Evolutionary conservation across 352 stramenopile species (phyloP).

Genomic region (Phytophthora ohioensis): DNA sequence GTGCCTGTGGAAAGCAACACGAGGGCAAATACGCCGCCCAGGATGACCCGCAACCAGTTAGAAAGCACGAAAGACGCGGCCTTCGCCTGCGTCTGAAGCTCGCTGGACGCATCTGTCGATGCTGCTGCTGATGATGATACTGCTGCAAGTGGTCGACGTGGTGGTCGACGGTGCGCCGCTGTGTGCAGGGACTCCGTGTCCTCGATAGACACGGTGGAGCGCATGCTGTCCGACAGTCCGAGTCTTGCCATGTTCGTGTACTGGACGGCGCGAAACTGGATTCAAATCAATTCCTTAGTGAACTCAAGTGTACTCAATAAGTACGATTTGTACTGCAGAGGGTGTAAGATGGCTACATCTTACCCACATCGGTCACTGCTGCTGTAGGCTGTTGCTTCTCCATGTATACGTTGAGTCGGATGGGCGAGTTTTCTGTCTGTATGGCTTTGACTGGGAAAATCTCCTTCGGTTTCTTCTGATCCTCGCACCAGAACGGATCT

Average conservation of each 20-base stretch:
- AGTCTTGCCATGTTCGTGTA: constrained; percentile 35
- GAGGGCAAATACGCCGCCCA: constrained; percentile 23
- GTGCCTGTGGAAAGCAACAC: constrained; percentile 15
- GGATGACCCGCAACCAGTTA: constrained; percentile 14
- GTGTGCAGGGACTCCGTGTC: constrained; percentile 27
- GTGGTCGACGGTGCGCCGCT: constrained; percentile 10
- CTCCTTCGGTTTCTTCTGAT: constrained; percentile 36
- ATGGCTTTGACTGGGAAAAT: constrained; percentile 61
- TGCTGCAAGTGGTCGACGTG: neutral
- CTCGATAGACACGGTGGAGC: constrained; percentile 36
- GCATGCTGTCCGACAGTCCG: constrained; percentile 55
- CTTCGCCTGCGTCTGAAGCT: constrained; percentile 17
- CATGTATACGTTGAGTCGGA: constrained; percentile 74
- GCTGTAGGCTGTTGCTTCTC: constrained; percentile 37
- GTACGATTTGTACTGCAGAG: too few species aligned
- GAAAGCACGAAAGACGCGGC: constrained; percentile 6
- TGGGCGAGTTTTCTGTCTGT: constrained; percentile 41
- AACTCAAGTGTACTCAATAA: constrained; percentile 8
- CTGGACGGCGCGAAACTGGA: constrained; percentile 31
- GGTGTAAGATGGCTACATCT: constrained; percentile 2
- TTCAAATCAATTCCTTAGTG: constrained; percentile 31
- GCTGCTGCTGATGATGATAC: neutral
- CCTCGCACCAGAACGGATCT: constrained; percentile 61
- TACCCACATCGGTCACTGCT: too few species aligned
- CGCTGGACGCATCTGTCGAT: constrained; percentile 4